Conservation (phyloP, 2,329 filamentous ascomycete species). For the Penicillium verrucosum region DNA sequence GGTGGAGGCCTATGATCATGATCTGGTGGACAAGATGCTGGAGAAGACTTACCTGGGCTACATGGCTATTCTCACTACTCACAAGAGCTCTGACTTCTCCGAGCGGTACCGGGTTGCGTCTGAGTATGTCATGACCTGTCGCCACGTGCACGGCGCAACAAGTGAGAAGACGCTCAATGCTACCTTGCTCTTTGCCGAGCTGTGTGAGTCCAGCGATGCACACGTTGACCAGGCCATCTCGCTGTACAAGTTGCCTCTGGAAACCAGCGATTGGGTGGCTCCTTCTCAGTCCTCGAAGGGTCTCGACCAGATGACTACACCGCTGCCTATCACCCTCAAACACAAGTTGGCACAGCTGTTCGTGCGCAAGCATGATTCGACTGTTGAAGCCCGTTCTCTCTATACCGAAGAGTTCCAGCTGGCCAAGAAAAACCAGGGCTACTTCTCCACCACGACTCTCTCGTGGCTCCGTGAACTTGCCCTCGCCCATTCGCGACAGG, state of each 20-base stretch:
- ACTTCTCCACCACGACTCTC: constrained; percentile 48
- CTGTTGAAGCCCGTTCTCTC: constrained; percentile 39
- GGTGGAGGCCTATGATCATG: constrained; percentile 38
- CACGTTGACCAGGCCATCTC: constrained; percentile 46
- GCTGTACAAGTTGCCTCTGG: constrained; percentile 49
- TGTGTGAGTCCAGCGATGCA: constrained; percentile 47
- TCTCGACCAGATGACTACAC: constrained; percentile 35
- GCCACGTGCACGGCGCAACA: constrained; percentile 37
- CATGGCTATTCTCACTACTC: constrained; percentile 46
- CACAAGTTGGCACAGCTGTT: constrained; percentile 52
- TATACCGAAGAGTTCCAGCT: constrained; percentile 46
- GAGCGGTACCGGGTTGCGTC: constrained; percentile 48
- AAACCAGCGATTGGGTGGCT: constrained; percentile 37
- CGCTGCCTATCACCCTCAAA: constrained; percentile 47
- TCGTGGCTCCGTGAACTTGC: constrained; percentile 45
- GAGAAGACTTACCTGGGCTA: constrained; percentile 50
- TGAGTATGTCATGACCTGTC: constrained; percentile 49
- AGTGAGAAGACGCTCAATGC: constrained; percentile 39
- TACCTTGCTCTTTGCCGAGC: constrained; percentile 41
- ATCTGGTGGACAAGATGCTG: constrained; percentile 39
- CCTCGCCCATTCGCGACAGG: constrained; percentile 41
- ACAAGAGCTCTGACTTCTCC: constrained; percentile 40
- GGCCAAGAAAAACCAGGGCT: constrained; percentile 45
- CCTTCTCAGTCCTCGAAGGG: constrained; percentile 28
- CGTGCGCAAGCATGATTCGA: constrained; percentile 39